Percentiles rank a stretch among this genome's conserved stretches.
These are phyloP conservation scores for Mycena galericulata DNA, from an alignment of 768 basidiomycete genomes.

Conservation along the genomic window DNA sequence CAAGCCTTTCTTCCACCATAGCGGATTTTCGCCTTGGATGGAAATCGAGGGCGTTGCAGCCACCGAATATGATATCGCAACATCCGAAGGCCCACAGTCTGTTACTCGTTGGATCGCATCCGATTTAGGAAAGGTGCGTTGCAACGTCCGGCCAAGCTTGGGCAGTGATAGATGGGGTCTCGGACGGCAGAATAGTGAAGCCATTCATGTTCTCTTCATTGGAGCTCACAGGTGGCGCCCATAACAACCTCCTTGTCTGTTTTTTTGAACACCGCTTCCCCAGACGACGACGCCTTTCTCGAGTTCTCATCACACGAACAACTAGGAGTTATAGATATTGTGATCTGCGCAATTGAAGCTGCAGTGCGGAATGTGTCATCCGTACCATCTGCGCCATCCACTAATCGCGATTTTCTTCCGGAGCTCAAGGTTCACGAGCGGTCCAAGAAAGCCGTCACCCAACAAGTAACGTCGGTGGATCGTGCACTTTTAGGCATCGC, in stretches of 20 bases:
- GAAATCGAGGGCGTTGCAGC: constrained; percentile 27
- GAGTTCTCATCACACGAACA: background rate
- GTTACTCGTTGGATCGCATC: constrained; percentile 42
- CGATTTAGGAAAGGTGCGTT: constrained; percentile 39
- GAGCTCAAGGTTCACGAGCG: constrained; percentile 33
- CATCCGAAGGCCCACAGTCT: constrained; percentile 18
- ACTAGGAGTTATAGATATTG: constrained; percentile 1
- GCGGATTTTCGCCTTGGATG: constrained; percentile 31
- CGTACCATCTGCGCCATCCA: too few species aligned
- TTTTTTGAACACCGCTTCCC: too few species aligned
- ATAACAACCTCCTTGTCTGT: background rate
- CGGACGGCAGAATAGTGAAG: constrained; percentile 13
- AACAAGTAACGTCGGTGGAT: constrained; percentile 20
- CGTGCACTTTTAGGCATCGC: background rate
- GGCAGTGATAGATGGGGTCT: background rate
- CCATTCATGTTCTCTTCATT: constrained; percentile 36
- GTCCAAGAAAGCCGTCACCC: constrained; percentile 31
- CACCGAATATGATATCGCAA: constrained; percentile 30
- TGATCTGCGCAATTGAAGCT: background rate
- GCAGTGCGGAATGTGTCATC: too few species aligned
- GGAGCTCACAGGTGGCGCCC: constrained; percentile 34
- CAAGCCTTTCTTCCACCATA: too few species aligned
- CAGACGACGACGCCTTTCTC: constrained; percentile 39
- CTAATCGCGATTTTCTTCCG: constrained; percentile 41
- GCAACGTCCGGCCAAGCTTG: constrained; percentile 27